A percentile compares a stretch with the other conserved stretches of the same genome.
Evolutionary conservation across 805 yeast genomes (phyloP).

Genomic region (Kluyveromyces siamensis): DNA sequence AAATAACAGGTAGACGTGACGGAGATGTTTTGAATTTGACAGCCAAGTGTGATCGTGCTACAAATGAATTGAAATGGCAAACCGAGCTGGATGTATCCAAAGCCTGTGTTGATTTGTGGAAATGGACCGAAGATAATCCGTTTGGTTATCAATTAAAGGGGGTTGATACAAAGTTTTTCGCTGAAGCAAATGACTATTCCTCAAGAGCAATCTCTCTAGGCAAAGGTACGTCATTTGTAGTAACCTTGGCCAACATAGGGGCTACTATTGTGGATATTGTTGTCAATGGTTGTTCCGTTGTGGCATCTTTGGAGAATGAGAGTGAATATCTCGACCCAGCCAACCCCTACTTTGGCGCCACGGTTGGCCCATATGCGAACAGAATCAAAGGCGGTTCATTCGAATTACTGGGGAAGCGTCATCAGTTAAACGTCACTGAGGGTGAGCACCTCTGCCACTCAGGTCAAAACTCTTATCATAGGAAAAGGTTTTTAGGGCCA

Average conservation of each 20-base stretch:
- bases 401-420: conserved; percentile 32
- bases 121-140: conserved; percentile 65
- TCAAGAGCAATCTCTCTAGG: conserved; percentile 25
- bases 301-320: conserved; percentile 32
- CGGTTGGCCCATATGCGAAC: conserved; percentile 59
- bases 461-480: conserved; percentile 44
- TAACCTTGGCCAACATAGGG: conserved; percentile 41
- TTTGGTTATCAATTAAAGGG: conserved; percentile 39
- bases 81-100: conserved; percentile 46
- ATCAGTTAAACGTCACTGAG: conserved; percentile 37
- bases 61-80: conserved; percentile 55
- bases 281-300: conserved; percentile 33
- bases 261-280: conserved; percentile 39
- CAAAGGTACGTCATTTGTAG: conserved; percentile 28
- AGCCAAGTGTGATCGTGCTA: conserved; percentile 62
- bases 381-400: conserved; percentile 41
- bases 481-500: conserved; percentile 45
- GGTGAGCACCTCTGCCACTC: conserved; percentile 42
- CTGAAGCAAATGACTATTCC: conserved; percentile 14
- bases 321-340: conserved; percentile 22
- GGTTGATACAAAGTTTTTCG: conserved; percentile 13
- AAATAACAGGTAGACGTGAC: conserved; percentile 55
- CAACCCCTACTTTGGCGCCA: conserved; percentile 52
- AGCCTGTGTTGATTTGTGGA: conserved; percentile 70
- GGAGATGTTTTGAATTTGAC: conserved; percentile 75